Conservation (phyloP, 768 basidiomycete species). For the Saitozyma podzolica region DNA sequence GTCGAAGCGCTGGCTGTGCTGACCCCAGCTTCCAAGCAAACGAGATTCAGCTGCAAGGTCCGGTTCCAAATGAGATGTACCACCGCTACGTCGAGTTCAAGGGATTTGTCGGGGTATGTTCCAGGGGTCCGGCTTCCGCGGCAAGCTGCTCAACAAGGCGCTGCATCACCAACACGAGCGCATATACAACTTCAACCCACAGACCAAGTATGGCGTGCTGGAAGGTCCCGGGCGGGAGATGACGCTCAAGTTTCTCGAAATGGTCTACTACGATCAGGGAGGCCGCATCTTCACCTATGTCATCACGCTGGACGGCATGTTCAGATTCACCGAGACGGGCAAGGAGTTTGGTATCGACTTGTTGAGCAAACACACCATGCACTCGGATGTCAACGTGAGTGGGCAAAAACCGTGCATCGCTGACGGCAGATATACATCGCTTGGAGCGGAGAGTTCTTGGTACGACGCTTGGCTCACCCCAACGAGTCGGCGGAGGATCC, state of each 20-base stretch:
- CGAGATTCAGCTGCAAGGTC: conserved; percentile 57
- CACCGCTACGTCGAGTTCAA: conserved; percentile 55
- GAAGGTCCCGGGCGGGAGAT: conserved; percentile 32
- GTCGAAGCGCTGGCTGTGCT: conserved; percentile 24
- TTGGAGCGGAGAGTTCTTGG: conserved; percentile 55
- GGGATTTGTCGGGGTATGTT: conserved; percentile 57
- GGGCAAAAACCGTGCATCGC: not conserved
- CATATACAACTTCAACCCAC: conserved; percentile 55
- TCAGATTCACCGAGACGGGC: conserved; percentile 83
- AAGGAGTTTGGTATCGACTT: conserved; percentile 85
- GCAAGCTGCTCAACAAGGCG: conserved; percentile 54
- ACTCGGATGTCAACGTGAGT: conserved; percentile 61
- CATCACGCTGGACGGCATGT: conserved; percentile 69
- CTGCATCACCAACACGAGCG: conserved; percentile 55
- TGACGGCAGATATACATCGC: conserved; percentile 55
- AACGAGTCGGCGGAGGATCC: conserved; percentile 56
- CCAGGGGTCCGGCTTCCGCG: conserved; percentile 52
- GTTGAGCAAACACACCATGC: conserved; percentile 81
- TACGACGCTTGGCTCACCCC: conserved; percentile 63
- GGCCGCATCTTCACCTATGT: conserved; percentile 75
- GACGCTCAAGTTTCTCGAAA: conserved; percentile 54
- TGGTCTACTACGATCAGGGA: conserved; percentile 56
- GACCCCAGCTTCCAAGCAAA: conserved; percentile 56
- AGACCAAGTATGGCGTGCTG: conserved; percentile 53
- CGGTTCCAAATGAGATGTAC: conserved; percentile 55